Evolutionary conservation across 2,329 filamentous ascomycete genomes (phyloP), one percentile per base, ranked within the genome.

Genomic region (Colletotrichum limetticola): DNA sequence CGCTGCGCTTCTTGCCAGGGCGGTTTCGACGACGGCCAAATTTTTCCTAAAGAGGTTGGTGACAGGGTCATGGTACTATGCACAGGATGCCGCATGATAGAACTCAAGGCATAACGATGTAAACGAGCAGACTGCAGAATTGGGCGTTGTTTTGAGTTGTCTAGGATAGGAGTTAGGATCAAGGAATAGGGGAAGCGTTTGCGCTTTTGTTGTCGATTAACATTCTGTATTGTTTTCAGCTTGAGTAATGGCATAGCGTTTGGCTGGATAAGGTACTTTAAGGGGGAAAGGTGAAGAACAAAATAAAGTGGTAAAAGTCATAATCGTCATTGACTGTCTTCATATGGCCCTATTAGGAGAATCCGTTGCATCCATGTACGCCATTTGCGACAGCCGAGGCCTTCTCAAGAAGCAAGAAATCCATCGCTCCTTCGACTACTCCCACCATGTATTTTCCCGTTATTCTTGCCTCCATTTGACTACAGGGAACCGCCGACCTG

Each of bases 401-500:
- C 68, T 42, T 66, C 52, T 65, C 35, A 30, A 28, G 58, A 46
- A 71, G 24, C 37, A 70, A 32, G 59, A 65, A 72, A 35, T 22
- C 49, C 69, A 37, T 42, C 49, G 72, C 53, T 28, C 57, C 32
- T 35, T 24, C n/a, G 26, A 35, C 26, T 37, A 32, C 56, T 49
- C 28, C 62, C 56, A 24, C 32, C 52, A 42, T 55, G 70, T 52
- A 42, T 35, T 60, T 53, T 49, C 35, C 28, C 24, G 24, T 57
- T 60, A 42, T 12, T 49, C 26, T 35, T 42, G 14, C 19, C 24
- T 55, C 35, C 52, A 6, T 11, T 35, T 30, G 11, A 30, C 58
- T 70, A 75, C 49, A 52, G 22, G 74, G 60, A 70, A 19, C 95
- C 96, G 74, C 97, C 97, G 74, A 98, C 97, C 86, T 99, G 97